These are phyloP conservation scores for Blakeslea trispora DNA, from an alignment of 371 early-diverging fungal genomes.

Conservation along the genomic window DNA sequence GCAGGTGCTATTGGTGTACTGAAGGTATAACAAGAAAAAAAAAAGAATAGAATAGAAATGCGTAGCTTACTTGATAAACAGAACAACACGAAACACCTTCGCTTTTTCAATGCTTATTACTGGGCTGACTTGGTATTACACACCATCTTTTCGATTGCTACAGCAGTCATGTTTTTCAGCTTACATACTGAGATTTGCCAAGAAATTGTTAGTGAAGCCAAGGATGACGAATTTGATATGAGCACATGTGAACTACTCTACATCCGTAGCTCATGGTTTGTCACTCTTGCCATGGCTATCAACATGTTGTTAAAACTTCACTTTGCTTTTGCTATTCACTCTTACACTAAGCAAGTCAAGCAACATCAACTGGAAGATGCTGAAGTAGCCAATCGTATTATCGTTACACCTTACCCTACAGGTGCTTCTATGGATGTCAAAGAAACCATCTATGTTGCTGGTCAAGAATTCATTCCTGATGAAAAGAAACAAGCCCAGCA, in stretches of 20 bases:
- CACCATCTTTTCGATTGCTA: slow-evolving; percentile 41
- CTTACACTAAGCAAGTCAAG: slow-evolving; percentile 31
- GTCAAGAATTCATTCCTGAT: slow-evolving; percentile 44
- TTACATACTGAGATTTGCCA: slow-evolving; percentile 40
- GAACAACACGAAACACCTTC: slow-evolving; percentile 46
- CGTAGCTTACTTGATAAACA: slow-evolving; percentile 8
- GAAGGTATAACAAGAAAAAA: slow-evolving; percentile 36
- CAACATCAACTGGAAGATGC: slow-evolving; percentile 13
- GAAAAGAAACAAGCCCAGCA: slow-evolving; percentile 34
- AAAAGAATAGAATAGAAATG: no score
- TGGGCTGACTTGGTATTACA: slow-evolving; percentile 48
- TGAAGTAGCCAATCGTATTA: slow-evolving; percentile 12
- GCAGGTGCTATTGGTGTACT: slow-evolving; percentile 46
- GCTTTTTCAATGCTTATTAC: slow-evolving; percentile 37
- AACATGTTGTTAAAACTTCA: slow-evolving; percentile 48
- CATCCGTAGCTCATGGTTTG: slow-evolving; percentile 34
- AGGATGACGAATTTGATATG: slow-evolving; percentile 40
- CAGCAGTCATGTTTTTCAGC: slow-evolving; percentile 36
- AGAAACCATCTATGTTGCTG: slow-evolving; percentile 43
- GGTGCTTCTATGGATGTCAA: slow-evolving; percentile 26
- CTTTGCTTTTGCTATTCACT: slow-evolving; percentile 47
- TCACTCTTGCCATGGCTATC: slow-evolving; percentile 39
- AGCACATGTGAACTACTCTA: slow-evolving; percentile 37
- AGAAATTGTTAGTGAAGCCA: slow-evolving; percentile 35
- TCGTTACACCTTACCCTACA: slow-evolving; percentile 32